Conservation (phyloP, 169 alveolate species). For the Eimeria necatrix region DNA sequence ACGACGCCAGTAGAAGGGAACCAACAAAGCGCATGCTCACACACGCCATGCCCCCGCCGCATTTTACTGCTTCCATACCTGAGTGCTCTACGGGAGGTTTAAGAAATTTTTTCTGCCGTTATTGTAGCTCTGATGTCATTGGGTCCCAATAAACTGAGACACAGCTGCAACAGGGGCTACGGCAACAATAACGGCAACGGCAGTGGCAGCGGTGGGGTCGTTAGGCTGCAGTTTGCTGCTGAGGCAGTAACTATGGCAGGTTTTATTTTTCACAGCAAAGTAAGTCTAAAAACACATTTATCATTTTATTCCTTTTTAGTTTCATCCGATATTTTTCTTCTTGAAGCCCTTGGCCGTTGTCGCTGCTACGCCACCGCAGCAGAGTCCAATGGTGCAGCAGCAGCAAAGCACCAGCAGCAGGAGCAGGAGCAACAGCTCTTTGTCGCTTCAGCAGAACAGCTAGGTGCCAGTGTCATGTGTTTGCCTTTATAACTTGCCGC, state of each 20-base stretch:
- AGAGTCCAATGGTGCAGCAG: slow-evolving; percentile 62
- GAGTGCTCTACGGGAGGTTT: neutral
- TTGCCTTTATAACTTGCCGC: neutral
- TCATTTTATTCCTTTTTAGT: neutral
- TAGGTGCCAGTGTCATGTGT: neutral
- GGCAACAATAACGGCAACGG: neutral
- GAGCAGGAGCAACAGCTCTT: slow-evolving; percentile 3
- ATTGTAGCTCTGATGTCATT: neutral
- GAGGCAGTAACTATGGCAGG: too few relatives aligned
- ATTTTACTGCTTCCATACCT: too few relatives aligned
- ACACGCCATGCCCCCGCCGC: neutral
- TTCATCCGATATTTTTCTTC: neutral
- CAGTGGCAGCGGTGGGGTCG: neutral
- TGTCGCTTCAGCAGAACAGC: neutral
- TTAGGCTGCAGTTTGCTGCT: too few relatives aligned
- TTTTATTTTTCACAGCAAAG: neutral
- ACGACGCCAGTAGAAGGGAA: too few relatives aligned
- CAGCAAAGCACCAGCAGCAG: slow-evolving; percentile 28
- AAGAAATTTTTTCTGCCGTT: neutral
- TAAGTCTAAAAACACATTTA: neutral
- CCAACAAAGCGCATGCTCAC: neutral
- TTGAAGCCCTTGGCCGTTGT: neutral
- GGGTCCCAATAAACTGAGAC: too few relatives aligned
- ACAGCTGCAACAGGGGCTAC: slow-evolving; percentile 18
- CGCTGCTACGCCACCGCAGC: neutral